Evolutionary conservation across 441 rosid species (phyloP).

Genomic region (Populus hybrid): DNA sequence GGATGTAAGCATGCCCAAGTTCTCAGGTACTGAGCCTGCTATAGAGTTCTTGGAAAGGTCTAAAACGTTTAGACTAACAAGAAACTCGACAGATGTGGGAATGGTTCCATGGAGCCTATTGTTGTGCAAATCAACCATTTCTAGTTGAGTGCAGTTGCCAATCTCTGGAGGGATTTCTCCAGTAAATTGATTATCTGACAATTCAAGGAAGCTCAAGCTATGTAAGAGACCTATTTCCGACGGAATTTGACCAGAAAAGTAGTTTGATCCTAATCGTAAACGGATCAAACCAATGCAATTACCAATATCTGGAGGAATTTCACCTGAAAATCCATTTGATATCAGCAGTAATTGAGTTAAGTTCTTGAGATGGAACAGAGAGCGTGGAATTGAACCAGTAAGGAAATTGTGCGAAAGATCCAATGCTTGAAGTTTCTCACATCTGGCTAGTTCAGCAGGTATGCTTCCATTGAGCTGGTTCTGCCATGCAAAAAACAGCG

Average conservation of each 20-base stretch:
- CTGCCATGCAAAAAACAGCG: conserved; percentile 68
- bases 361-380: conserved; percentile 61
- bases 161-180: conserved; percentile 57
- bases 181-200: conserved; percentile 48
- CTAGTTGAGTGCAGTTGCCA: conserved; percentile 56
- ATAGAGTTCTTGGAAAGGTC: conserved; percentile 56
- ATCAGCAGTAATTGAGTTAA: conserved; percentile 55
- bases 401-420: conserved; percentile 68
- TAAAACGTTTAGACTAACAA: conserved; percentile 47
- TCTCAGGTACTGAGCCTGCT: conserved; percentile 48
- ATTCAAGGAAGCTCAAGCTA: conserved; percentile 60
- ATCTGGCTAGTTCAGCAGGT: conserved; percentile 52
- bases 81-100: conserved; percentile 48
- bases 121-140: conserved; percentile 61
- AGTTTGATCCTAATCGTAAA: conserved; percentile 58
- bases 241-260: conserved; percentile 50
- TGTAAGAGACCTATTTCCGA: conserved; percentile 44
- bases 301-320: conserved; percentile 56
- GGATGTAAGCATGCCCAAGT: conserved; percentile 54
- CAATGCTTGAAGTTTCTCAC: conserved; percentile 57
- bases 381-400: conserved; percentile 52
- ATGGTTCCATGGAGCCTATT: conserved; percentile 50
- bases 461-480: conserved; percentile 60
- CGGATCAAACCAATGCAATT: conserved; percentile 56
- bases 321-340: conserved; percentile 58